A percentile compares a stretch with the other conserved stretches of the same genome.
phyloP scores from a whole-genome alignment of 2,329 filamentous ascomycete genomes.

The Alternaria novae-zelandiae region DNA sequence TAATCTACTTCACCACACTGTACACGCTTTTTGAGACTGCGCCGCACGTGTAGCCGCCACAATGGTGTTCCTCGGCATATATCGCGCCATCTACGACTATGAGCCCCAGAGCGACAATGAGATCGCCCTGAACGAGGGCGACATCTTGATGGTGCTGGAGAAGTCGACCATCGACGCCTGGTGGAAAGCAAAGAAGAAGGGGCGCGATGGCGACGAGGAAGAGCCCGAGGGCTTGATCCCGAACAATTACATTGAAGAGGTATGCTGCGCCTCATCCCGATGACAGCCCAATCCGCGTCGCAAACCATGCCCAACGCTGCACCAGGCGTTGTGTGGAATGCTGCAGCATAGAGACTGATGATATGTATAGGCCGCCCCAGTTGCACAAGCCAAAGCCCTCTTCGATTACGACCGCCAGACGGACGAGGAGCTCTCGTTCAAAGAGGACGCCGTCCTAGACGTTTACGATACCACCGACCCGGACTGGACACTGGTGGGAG shows the following conservation, averaged over 20 bases:
- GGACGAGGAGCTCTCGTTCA: constrained; percentile 95
- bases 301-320: constrained; percentile 1
- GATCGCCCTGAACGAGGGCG: constrained; percentile 82
- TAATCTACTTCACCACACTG: constrained; percentile 11
- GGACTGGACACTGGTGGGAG: constrained; percentile 93
- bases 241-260: constrained; percentile 94
- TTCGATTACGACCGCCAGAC: constrained; percentile 98
- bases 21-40: constrained; percentile 11
- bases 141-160: constrained; percentile 86
- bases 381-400: constrained; percentile 82
- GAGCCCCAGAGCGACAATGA: constrained; percentile 84
- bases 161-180: constrained; percentile 79
- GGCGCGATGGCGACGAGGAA: constrained; percentile 78
- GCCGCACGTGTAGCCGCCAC: constrained; percentile 24
- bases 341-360: constrained; percentile 8
- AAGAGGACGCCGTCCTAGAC: constrained; percentile 81
- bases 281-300: background rate
- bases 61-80: constrained; percentile 94
- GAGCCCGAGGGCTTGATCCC: constrained; percentile 90
- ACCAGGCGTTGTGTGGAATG: background rate
- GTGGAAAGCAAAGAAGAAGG: constrained; percentile 96
- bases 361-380: constrained; percentile 61
- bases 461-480: constrained; percentile 92
- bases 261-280: constrained; percentile 48
- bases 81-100: constrained; percentile 92